Evolutionary conservation across 345 rosid species (phyloP), one percentile per base, ranked within the genome.

Genomic region (Syzygium oleosum): DNA sequence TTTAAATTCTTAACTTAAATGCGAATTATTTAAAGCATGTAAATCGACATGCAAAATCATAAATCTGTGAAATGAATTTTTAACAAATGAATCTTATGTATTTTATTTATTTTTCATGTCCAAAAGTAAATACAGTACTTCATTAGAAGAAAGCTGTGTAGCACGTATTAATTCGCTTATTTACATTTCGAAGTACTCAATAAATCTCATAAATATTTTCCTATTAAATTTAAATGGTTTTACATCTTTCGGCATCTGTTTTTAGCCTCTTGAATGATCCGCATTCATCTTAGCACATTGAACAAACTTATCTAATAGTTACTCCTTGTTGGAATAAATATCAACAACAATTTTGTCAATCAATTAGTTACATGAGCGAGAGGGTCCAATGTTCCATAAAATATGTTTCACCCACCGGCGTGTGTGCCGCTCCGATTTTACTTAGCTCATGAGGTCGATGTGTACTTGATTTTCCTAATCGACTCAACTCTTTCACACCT

Each of bases 361-460:
- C 34, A 13, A 61, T 61, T 61, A n/a, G 34, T 27, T 61, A 61
- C 8, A 1, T 5, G 16, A 59, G 68, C 1, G 4, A n/a, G 34
- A 27, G 9, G 13, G 34, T 7, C 34, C 2, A 4, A 1, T 3
- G 15, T 29, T n/a, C 2, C 17, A 61, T 61, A n/a, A 27, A 52
- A 61, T 61, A 61, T n/a, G 8, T 27, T 61, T 61, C 6, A 61
- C 14, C 0, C 13, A 0, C 13, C 4, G 1, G 1, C 5, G 17
- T 61, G 68, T 61, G 17, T 61, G n/a, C n/a, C 9, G 9, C 68
- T 61, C 27, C 0, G 1, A 2, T 61, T 6, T 61, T 61, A 27
- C 34, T 27, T 61, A n/a, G 73, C 19, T 61, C 27, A 59, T 5
- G 65, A 58, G 29, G 63, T 58, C 1, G 3, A 58, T 11, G 15